A percentile compares a stretch with the other conserved stretches of the same genome.
Evolutionary conservation across 129 eudicot species (phyloP).

Genomic region (Scalesia atractyloides): DNA sequence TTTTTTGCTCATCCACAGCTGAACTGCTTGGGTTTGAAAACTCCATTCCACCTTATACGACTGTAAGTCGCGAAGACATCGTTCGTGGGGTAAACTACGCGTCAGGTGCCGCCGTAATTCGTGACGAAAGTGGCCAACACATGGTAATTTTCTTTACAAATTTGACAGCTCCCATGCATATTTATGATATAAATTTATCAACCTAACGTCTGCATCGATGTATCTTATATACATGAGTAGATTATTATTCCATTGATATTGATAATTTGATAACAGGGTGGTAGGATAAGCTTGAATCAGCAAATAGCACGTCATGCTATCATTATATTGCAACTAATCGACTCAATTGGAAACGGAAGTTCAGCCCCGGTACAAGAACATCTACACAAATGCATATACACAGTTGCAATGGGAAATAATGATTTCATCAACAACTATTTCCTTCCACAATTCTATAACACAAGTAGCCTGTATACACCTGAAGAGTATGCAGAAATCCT

Average conservation of each 20-base stretch:
- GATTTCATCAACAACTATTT: constrained; percentile 61
- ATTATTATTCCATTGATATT: neutral
- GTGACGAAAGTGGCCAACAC: constrained; percentile 39
- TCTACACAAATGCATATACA: constrained; percentile 53
- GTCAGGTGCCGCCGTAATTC: constrained; percentile 65
- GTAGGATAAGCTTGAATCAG: constrained; percentile 35
- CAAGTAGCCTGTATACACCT: constrained; percentile 35
- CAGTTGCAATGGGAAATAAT: constrained; percentile 54
- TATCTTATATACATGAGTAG: neutral
- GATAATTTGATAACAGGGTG: constrained; percentile 37
- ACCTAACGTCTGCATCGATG: neutral
- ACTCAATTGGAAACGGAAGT: constrained; percentile 35
- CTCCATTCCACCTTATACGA: constrained; percentile 48
- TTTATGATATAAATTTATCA: neutral
- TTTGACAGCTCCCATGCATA: neutral
- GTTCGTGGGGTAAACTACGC: constrained; percentile 52
- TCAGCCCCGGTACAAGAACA: neutral
- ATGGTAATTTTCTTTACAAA: constrained; percentile 22
- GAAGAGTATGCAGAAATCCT: constrained; percentile 37
- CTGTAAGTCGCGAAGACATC: constrained; percentile 16
- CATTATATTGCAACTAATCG: constrained; percentile 24
- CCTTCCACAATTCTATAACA: constrained; percentile 33
- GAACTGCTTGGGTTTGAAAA: constrained; percentile 49
- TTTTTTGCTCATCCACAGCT: constrained; percentile 25
- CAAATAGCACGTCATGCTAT: constrained; percentile 41